A percentile compares a stretch with the other conserved stretches of the same genome.
Conservation (phyloP, 2,329 filamentous ascomycete species). For the Fusarium nygamai region DNA sequence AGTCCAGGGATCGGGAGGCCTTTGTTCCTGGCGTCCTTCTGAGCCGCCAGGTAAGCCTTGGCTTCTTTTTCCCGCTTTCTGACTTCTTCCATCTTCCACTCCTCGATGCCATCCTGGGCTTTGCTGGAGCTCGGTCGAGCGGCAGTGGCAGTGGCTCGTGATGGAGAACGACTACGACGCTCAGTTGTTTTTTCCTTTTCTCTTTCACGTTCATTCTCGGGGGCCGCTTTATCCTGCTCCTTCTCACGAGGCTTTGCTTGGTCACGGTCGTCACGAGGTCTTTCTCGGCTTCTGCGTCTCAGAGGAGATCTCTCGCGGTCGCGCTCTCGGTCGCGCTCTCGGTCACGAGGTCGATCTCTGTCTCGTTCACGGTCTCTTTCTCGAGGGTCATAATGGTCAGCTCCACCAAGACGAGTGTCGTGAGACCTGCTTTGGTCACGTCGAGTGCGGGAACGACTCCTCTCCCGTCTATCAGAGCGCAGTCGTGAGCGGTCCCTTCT, state of each 20-base stretch:
- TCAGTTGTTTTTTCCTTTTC: slow-evolving; percentile 43
- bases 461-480: slow-evolving; percentile 44
- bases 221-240: slow-evolving; percentile 27
- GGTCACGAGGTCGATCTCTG: slow-evolving; percentile 30
- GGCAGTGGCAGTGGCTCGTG: slow-evolving; percentile 49
- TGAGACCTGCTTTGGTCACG: slow-evolving; percentile 47
- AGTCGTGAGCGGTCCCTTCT: slow-evolving; percentile 44
- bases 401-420: slow-evolving; percentile 33
- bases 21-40: slow-evolving; percentile 68
- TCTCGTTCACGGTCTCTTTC: slow-evolving; percentile 46
- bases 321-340: slow-evolving; percentile 29
- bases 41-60: slow-evolving; percentile 70
- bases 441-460: slow-evolving; percentile 46
- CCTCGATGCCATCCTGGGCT: slow-evolving; percentile 61
- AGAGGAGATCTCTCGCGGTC: slow-evolving; percentile 36
- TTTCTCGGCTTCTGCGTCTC: slow-evolving; percentile 43
- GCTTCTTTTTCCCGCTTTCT: slow-evolving; percentile 71
- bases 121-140: slow-evolving; percentile 52
- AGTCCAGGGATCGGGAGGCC: slow-evolving; percentile 67
- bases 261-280: slow-evolving; percentile 37
- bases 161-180: slow-evolving; percentile 58
- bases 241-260: slow-evolving; percentile 36
- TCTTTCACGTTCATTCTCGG: slow-evolving; percentile 8
- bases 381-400: slow-evolving; percentile 49
- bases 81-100: slow-evolving; percentile 70